Base-by-base conservation (phyloP, 306 rosid species). In the Oxytropis ochrocephala region DNA sequence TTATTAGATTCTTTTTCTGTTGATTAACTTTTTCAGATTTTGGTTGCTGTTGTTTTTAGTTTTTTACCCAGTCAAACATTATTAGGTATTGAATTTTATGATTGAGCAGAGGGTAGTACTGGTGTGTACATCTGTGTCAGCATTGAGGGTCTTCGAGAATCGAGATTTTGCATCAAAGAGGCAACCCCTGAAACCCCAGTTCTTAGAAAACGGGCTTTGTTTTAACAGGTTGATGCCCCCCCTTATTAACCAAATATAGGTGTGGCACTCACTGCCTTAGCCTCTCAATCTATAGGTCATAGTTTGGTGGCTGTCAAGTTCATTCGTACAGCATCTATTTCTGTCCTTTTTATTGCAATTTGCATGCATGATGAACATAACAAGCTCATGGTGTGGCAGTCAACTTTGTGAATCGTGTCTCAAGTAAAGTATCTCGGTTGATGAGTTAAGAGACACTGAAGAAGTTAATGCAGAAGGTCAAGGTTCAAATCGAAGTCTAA, bases 131-230 rank as follows among this genome's bases (percentile, higher is more conserved):
- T 53, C n/a, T 39, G 21, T 76, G 82, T 68, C 79, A 48, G 79
- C 18, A 12, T 46, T 4, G 33, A 30, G 11, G 75, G 54, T 44
- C 32, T 61, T 73, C 5, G 61, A 68, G 61, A 69, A 36, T 48
- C 11, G 77, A 54, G 59, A 47, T 74, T 24, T 24, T 63, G 30
- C 77, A 80, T 63, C 18, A 80, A 80, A 27, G 57, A 4, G 46
- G 74, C 47, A 75, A 75, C 70, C 77, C 77, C 80, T 69, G 79
- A 79, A 79, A 75, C 74, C 73, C 58, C 44, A 75, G 77, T 63
- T 79, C 57, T 79, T 79, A 68, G 53, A 53, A 74, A 75, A 56
- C 16, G 52, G 74, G 68, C 24, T 39, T 10, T 32, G 83, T 54
- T 53, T 14, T 32, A 66, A 54, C 70, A 73, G 47, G 72, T 51